Evolutionary conservation across 495 filamentous ascomycete species (phyloP), one percentile per base, ranked within the genome.

Genomic region (Hypoxylon perforatum): DNA sequence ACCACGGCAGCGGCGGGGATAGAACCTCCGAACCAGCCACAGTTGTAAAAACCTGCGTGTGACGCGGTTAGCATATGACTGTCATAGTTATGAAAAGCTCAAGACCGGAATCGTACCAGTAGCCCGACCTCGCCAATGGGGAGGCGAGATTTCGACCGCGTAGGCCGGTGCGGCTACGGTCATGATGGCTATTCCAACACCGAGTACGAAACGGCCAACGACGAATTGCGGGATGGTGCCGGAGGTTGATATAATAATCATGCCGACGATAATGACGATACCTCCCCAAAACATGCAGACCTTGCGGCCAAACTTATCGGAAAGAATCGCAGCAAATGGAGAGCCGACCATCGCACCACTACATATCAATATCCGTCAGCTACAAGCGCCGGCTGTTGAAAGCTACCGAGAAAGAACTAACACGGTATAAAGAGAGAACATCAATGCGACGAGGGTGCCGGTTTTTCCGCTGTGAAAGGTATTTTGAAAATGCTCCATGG

Each of bases 241-340:
- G 18, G 80, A 61, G 6, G 77, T 79, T 14, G 80, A 54, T 25
- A 79, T 71, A 50, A 84, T 75, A 35, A 80, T 73, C 69, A 80
- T 85, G 42, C 82, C 82, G 33, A 79, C 6, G 39, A 86, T 83
- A 25, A 88, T 85, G 33, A 88, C 61, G 8, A 81, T 3, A 49
- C 76, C 82, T 3, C 85, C 85, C 21, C 76, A 70, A 64, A 84
- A 84, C 76, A 82, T 83, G 46, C 73, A 74, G 38, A 72, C 73
- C 38, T 70, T 69, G 42, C 82, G 76, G 7, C 82, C 82, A 38
- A 68, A 74, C 14, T 56, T 74, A 59, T 85, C 82, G 10, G 81
- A 78, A 52, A 82, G 48, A 22, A 79, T 72, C 38, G 82, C 73
- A 44, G 80, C 76, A 59, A 82, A 77, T 22, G 79, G 76, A 66